These are phyloP conservation scores for Penicillium griseofulvum DNA, from an alignment of 2,329 filamentous ascomycete species.

Conservation along the genomic window DNA sequence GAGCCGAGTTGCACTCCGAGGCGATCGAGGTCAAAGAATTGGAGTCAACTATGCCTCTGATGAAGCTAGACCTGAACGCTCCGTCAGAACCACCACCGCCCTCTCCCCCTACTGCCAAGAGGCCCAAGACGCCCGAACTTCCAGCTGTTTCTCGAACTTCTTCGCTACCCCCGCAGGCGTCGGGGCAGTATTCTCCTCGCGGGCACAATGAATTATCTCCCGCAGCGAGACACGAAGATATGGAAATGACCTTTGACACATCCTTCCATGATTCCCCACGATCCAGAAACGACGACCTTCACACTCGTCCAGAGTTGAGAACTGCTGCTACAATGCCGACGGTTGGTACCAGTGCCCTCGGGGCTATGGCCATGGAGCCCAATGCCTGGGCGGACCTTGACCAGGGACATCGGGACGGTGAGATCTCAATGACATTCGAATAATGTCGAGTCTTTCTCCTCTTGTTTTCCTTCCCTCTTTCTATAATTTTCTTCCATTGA, in stretches of 20 bases:
- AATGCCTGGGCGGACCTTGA: slow-evolving; percentile 73
- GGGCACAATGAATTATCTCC: slow-evolving; percentile 12
- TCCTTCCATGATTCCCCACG: slow-evolving; percentile 50
- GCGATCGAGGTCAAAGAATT: slow-evolving; percentile 72
- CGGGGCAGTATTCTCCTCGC: slow-evolving; percentile 8
- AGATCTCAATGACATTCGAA: slow-evolving; percentile 80
- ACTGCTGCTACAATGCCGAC: slow-evolving; percentile 34
- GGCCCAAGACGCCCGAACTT: slow-evolving; percentile 37
- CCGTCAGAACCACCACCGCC: slow-evolving; percentile 20
- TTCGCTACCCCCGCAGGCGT: slow-evolving; percentile 17
- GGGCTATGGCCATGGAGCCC: slow-evolving; percentile 38
- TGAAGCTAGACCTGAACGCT: slow-evolving; percentile 67
- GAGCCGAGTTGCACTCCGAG: slow-evolving; percentile 75
- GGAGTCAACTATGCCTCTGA: slow-evolving; percentile 82
- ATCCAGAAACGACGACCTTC: slow-evolving; percentile 11
- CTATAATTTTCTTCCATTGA: slow-evolving; percentile 1
- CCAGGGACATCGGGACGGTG: slow-evolving; percentile 65
- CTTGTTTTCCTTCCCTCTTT: slow-evolving; percentile 1
- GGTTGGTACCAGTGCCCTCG: slow-evolving; percentile 25
- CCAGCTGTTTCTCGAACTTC: slow-evolving; percentile 23
- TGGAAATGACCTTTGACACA: slow-evolving; percentile 72
- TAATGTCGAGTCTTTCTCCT: slow-evolving; percentile 37
- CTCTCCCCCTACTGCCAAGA: slow-evolving; percentile 32
- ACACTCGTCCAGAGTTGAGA: slow-evolving; percentile 28
- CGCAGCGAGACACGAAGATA: slow-evolving; percentile 29